phyloP scores from a whole-genome alignment of 2,329 filamentous ascomycete species.

The Beauveria caledonica region DNA sequence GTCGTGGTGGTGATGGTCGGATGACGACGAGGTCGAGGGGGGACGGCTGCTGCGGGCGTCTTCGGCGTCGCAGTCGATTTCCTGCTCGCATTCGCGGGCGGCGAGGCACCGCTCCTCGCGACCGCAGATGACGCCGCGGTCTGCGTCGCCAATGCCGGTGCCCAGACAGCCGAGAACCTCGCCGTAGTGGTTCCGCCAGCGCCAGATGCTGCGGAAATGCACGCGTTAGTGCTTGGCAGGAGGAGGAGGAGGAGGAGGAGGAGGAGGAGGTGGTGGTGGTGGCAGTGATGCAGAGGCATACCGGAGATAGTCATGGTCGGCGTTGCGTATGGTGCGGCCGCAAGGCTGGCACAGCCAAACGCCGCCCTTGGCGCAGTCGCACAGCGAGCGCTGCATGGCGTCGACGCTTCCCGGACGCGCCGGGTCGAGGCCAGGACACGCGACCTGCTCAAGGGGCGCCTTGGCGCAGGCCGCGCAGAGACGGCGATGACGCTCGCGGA shows the following conservation, averaged over 20 bases:
- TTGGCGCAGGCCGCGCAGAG: conserved; percentile 70
- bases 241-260: no score
- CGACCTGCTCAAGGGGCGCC: conserved; percentile 55
- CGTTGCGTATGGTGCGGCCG: conserved; percentile 58
- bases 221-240: no score
- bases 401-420: conserved; percentile 41
- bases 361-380: conserved; percentile 43
- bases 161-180: conserved; percentile 73
- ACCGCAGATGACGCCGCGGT: conserved; percentile 82
- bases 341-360: conserved; percentile 86
- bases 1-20: not conserved
- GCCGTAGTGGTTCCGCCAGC: conserved; percentile 79
- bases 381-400: conserved; percentile 48
- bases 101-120: conserved; percentile 70
- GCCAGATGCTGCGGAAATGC: conserved; percentile 57
- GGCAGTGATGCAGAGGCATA: conserved; percentile 22
- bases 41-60: conserved; percentile 46
- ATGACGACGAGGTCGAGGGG: not conserved
- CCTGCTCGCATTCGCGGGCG: conserved; percentile 68
- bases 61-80: conserved; percentile 78
- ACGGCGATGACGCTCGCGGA: conserved; percentile 71
- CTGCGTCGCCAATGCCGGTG: conserved; percentile 79
- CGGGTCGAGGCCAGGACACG: conserved; percentile 35
- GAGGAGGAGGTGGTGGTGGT: no score
- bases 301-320: conserved; percentile 52